phyloP scores from a whole-genome alignment of 805 yeast species.

The Schwanniomyces vanrijiae region DNA sequence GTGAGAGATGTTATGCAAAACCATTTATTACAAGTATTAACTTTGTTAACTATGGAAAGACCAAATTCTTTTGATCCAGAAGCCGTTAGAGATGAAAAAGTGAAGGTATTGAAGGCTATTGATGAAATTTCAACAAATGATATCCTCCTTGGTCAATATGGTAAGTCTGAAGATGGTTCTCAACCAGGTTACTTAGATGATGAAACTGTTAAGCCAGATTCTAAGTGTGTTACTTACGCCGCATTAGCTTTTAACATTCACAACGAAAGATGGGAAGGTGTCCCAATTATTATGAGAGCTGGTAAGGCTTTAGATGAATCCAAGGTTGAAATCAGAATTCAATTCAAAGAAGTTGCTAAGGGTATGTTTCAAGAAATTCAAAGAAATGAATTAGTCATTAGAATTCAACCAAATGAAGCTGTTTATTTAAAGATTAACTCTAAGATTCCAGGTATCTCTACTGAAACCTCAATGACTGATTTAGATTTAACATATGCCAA shows the following conservation, averaged over 20 bases:
- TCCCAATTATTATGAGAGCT: constrained; percentile 92
- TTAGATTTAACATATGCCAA: constrained; percentile 82
- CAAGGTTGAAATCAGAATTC: constrained; percentile 92
- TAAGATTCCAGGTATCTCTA: constrained; percentile 89
- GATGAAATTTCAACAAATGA: constrained; percentile 64
- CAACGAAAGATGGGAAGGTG: constrained; percentile 98
- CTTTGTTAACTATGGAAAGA: constrained; percentile 92
- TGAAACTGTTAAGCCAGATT: constrained; percentile 76
- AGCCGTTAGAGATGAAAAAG: constrained; percentile 94
- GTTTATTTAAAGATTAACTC: constrained; percentile 90
- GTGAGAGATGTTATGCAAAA: constrained; percentile 98
- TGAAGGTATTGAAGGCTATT: constrained; percentile 82
- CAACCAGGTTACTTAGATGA: constrained; percentile 94
- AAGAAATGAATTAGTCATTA: constrained; percentile 89
- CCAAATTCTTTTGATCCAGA: constrained; percentile 92
- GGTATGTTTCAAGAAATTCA: constrained; percentile 82
- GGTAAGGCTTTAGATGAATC: constrained; percentile 96
- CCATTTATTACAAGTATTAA: constrained; percentile 89
- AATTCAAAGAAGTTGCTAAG: constrained; percentile 80
- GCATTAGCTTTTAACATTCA: constrained; percentile 76
- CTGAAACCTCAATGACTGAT: constrained; percentile 81
- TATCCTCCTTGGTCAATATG: constrained; percentile 85
- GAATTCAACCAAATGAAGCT: constrained; percentile 95
- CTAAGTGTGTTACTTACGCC: constrained; percentile 91
- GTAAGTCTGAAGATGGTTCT: constrained; percentile 76